Evolutionary conservation across 2,329 filamentous ascomycete species (phyloP).

Genomic region (Monilinia polystroma): DNA sequence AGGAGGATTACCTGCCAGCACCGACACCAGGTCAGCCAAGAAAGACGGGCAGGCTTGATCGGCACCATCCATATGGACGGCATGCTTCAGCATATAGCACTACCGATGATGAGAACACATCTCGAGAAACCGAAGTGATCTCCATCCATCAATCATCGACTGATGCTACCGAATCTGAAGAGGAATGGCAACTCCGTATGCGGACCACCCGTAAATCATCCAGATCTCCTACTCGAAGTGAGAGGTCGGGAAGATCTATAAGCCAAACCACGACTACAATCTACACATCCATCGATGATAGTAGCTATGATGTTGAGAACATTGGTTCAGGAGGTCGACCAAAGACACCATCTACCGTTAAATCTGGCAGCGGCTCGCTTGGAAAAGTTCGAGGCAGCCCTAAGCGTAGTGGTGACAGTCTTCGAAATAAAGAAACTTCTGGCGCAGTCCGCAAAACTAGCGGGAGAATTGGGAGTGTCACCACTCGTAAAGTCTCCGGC

Average conservation of each 20-base stretch:
- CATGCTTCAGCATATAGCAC: conserved; percentile 47
- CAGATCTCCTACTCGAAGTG: conserved; percentile 59
- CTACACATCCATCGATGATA: conserved; percentile 62
- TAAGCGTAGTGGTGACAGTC: conserved; percentile 51
- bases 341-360: conserved; percentile 56
- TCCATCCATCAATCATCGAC: conserved; percentile 61
- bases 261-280: conserved; percentile 74
- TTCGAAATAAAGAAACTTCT: conserved; percentile 52
- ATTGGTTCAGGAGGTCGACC: conserved; percentile 50
- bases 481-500: conserved; percentile 41
- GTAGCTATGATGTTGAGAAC: conserved; percentile 70
- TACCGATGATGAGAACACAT: conserved; percentile 52
- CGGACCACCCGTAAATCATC: conserved; percentile 64
- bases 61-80: conserved; percentile 70
- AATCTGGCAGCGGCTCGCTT: conserved; percentile 52
- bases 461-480: conserved; percentile 61
- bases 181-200: conserved; percentile 67
- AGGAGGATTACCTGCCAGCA: conserved; percentile 89
- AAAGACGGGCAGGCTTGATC: conserved; percentile 75
- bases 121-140: conserved; percentile 58
- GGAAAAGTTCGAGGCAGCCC: conserved; percentile 63
- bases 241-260: conserved; percentile 60
- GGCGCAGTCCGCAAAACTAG: conserved; percentile 63
- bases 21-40: conserved; percentile 94
- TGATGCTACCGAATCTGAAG: conserved; percentile 77